These are phyloP conservation scores for Quercus dentata DNA, from an alignment of 306 rosid genomes.

Conservation along the genomic window DNA sequence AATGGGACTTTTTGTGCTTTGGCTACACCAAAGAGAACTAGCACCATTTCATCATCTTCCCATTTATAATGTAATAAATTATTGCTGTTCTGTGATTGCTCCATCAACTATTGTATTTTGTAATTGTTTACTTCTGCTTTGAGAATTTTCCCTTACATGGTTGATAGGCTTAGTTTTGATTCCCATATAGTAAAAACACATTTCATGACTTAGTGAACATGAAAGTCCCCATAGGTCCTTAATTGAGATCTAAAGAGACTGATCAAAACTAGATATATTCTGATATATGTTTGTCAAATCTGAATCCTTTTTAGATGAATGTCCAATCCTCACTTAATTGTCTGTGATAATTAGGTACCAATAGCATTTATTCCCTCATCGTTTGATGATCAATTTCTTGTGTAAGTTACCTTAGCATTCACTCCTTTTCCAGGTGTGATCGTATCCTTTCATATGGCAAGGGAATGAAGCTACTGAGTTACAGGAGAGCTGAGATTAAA, in stretches of 20 bases:
- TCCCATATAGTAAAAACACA: not conserved
- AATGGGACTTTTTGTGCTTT: too few relatives aligned
- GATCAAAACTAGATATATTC: not conserved
- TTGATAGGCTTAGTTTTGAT: not conserved
- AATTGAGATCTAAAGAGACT: not conserved
- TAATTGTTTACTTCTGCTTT: too few relatives aligned
- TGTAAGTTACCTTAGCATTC: not conserved
- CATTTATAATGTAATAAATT: too few relatives aligned
- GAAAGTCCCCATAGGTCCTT: not conserved
- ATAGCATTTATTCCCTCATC: not conserved
- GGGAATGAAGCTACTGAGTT: slow-evolving; percentile 64
- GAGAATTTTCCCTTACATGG: too few relatives aligned
- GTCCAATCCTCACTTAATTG: not conserved
- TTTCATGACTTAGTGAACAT: not conserved
- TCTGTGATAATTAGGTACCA: not conserved
- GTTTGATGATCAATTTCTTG: slow-evolving; percentile 4
- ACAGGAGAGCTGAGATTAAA: slow-evolving; percentile 65
- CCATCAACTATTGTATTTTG: too few relatives aligned
- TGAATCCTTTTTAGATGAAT: not conserved
- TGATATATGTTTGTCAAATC: not conserved
- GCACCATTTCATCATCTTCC: too few relatives aligned
- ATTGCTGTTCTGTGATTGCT: too few relatives aligned
- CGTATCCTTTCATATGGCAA: slow-evolving; percentile 85
- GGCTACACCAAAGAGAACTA: too few relatives aligned
- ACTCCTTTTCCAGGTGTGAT: slow-evolving; percentile 73